Base-by-base conservation (phyloP, 2,329 filamentous ascomycete species). In the Clarireedia hainanense region DNA sequence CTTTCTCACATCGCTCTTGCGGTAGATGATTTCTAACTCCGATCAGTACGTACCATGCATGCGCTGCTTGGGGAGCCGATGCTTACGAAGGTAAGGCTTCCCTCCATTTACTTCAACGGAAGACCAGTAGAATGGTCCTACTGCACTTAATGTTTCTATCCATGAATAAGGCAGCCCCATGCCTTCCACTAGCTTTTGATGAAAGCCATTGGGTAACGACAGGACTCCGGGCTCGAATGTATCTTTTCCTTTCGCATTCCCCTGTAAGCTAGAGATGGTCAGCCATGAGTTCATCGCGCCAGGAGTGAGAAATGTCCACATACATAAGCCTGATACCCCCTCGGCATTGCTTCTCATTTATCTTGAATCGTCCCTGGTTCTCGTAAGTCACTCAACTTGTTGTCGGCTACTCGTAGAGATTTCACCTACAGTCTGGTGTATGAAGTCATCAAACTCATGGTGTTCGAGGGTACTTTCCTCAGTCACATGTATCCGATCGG, bases 1-100 rank as follows among this genome's bases (percentile, higher is more conserved):
- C 67, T 85, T 85, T 53, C 80, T 78, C 43, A 85, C 82, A 65
- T 85, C 82, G 20, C 80, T 83, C 68, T 85, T 85, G 61, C 82
- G 78, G 65, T 81, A 82, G 57, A 85, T 75, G 61, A 85, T 79
- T 64, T 85, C 78, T 80, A 17, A 42, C 23, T 23, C 26, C 27
- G 14, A 9, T 47, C 23, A n/a, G 5, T 26, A 20, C 17, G 6
- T 45, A 6, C 4, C 23, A 15, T 26, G 6, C 10, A 14, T 10
- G 4, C 10, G 5, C 2, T 15, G n/a, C 6, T 47, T 45, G 43
- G 26, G 20, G 39, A 12, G 23, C 23, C 23, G n/a, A 10, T 36
- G 69, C 76, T 65, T 73, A 81, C 79, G 81, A 47, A 84, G 69
- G 68, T 81, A 78, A 39, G 76, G 78, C 60, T 83, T 75, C 2